Evolutionary conservation across 371 early-diverging fungal genomes (phyloP), one percentile per base, ranked within the genome.

Genomic region (Mortierella sp.): DNA sequence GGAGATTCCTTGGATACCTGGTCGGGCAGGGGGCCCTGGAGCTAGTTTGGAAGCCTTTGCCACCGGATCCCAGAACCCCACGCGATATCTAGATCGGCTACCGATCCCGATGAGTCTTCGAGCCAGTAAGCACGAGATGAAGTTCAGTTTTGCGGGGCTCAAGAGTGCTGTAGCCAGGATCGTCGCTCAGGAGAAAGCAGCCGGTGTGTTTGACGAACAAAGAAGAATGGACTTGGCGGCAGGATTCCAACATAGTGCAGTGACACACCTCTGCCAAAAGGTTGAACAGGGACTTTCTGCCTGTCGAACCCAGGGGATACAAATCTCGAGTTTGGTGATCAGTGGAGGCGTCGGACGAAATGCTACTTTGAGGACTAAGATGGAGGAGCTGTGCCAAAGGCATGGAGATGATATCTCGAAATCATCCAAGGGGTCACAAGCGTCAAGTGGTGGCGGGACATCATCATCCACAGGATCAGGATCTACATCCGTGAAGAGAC

Each of bases 341-440:
- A 92, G 92, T 65, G 95, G 95, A 40, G 95, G 95, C 13, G 95
- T 94, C 7, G 95, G 94, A 16, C 87, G 93, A 58, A 94, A 94
- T 72, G 73, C 77, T 13, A 66, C 82, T 1, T 63, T 88, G 24
- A 63, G 79, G 34, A 47, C 19, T 3, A 64, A 40, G 46, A 76
- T 76, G 62, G 69, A 76, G 0, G 60, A 68, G n/a, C 16, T 76
- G 9, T 76, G 76, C 53, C 24, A 40, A 10, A 50, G 22, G 17
- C 62, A 53, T 37, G 63, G 62, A 7, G 28, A 44, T 16, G 47
- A 53, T 2, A 39, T 12, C 17, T 48, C 54, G 29, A 37, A 54
- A 1, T 40, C 28, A n/a, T 16, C 17, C 17, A 47, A 54, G 22
- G 43, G 57, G 46, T 14, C 43, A 39, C 47, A 28, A 88, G 29